Percentiles rank a stretch among this genome's conserved stretches.
Evolutionary conservation across 495 filamentous ascomycete species (phyloP).

Genomic region (Penicillium herquei): DNA sequence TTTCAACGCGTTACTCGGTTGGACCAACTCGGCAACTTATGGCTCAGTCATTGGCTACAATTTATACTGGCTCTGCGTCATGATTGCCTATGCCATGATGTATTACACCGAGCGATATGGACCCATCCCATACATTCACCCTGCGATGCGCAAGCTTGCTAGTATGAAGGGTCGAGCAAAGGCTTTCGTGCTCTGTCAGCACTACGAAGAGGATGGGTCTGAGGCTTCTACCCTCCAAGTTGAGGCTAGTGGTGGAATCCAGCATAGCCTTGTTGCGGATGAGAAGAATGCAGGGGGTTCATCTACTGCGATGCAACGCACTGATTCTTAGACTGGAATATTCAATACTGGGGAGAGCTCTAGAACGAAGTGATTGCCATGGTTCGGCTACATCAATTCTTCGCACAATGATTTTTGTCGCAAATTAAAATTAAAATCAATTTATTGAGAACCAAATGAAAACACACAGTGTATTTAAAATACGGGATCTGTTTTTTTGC

Average conservation of each 20-base stretch:
- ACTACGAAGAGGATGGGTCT: slow-evolving; percentile 1
- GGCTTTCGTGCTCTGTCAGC: slow-evolving; percentile 22
- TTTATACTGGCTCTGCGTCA: slow-evolving; percentile 66
- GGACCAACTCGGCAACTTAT: slow-evolving; percentile 87
- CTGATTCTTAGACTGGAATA: background rate
- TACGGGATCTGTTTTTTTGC: too few relatives aligned
- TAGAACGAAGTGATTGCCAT: background rate
- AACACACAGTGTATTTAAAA: too few relatives aligned
- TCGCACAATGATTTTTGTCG: too few relatives aligned
- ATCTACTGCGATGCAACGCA: background rate
- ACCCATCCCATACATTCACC: slow-evolving; percentile 23
- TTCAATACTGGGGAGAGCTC: background rate
- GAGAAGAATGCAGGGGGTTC: background rate
- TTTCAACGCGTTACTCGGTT: slow-evolving; percentile 79
- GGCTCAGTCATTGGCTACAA: slow-evolving; percentile 82
- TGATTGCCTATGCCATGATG: slow-evolving; percentile 25
- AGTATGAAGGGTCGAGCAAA: slow-evolving; percentile 16
- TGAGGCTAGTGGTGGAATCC: slow-evolving; percentile 8
- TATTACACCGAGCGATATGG: slow-evolving; percentile 25
- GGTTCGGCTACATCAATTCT: background rate
- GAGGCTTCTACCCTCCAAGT: background rate
- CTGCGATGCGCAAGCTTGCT: slow-evolving; percentile 9
- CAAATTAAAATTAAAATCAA: background rate
- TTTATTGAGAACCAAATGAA: background rate
- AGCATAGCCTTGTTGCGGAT: background rate